A percentile compares a stretch with the other conserved stretches of the same genome.
phyloP scores from a whole-genome alignment of 768 basidiomycete genomes.

The Psilocybe subaeruginosa region DNA sequence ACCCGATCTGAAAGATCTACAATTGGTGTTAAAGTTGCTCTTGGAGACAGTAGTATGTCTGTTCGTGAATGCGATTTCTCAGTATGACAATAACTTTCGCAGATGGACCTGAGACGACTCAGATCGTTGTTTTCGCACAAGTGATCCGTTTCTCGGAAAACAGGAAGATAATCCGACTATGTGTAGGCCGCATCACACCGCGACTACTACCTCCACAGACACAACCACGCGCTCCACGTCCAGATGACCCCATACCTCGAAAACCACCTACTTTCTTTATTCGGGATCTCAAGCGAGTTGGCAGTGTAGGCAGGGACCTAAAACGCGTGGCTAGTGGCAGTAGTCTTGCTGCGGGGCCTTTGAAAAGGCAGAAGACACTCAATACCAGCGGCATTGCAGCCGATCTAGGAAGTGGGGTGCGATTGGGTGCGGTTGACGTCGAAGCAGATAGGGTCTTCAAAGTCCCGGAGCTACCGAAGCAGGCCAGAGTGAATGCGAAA shows the following conservation, averaged over 20 bases:
- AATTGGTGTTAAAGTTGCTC: constrained; percentile 64
- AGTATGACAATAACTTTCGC: neutral
- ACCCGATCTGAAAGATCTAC: constrained; percentile 37
- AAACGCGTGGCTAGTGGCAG: constrained; percentile 35
- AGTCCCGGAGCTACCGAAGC: constrained; percentile 49
- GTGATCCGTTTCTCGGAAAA: constrained; percentile 16
- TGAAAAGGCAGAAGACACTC: constrained; percentile 38
- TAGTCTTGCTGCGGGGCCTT: constrained; percentile 15
- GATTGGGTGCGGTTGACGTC: constrained; percentile 26
- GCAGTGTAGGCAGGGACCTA: constrained; percentile 24
- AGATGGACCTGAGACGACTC: constrained; percentile 74
- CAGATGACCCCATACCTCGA: constrained; percentile 82
- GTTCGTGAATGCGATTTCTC: neutral
- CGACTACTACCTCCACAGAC: constrained; percentile 36
- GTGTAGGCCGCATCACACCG: constrained; percentile 61
- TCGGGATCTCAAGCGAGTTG: constrained; percentile 24
- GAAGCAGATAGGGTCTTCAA: constrained; percentile 46
- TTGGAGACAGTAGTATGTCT: constrained; percentile 67
- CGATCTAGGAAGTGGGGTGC: constrained; percentile 40
- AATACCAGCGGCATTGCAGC: constrained; percentile 26
- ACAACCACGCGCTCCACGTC: constrained; percentile 41
- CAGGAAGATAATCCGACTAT: constrained; percentile 39
- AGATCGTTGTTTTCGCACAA: constrained; percentile 59
- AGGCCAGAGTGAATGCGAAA: constrained; percentile 34
- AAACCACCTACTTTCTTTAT: constrained; percentile 53